Percentiles rank a stretch among this genome's conserved stretches.
Evolutionary conservation across 305 asterid species (phyloP).

Genomic region (Solanum chacoense): DNA sequence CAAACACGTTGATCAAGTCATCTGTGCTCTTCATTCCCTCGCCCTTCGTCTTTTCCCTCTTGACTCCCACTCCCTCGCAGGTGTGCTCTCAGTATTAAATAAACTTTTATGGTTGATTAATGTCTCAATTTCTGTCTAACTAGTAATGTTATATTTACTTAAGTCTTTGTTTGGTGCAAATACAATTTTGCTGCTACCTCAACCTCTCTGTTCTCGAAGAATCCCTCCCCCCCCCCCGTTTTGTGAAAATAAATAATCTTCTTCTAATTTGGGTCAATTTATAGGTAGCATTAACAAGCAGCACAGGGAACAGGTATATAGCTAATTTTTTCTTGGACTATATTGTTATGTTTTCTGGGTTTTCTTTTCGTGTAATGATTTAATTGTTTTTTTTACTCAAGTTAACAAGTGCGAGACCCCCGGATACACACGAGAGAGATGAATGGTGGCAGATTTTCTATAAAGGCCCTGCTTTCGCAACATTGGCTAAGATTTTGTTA

Average conservation of each 20-base stretch:
- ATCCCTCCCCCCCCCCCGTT: no score
- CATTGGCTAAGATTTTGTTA: slow-evolving; percentile 58
- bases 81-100: slow-evolving; percentile 13
- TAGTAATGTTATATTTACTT: background rate
- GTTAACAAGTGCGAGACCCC: slow-evolving; percentile 35
- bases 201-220: no score
- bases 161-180: background rate
- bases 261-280: background rate
- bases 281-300: slow-evolving; percentile 49
- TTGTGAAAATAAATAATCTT: background rate
- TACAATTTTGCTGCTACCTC: no score
- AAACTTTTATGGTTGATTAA: background rate
- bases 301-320: slow-evolving; percentile 46
- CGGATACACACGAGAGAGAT: slow-evolving; percentile 39
- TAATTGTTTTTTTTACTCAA: slow-evolving; percentile 2
- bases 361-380: background rate
- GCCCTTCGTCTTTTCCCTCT: slow-evolving; percentile 58
- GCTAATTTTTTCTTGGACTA: background rate
- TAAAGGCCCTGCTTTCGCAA: slow-evolving; percentile 52
- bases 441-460: slow-evolving; percentile 58
- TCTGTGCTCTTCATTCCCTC: slow-evolving; percentile 61
- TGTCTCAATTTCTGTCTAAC: background rate
- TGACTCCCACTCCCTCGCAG: slow-evolving; percentile 33
- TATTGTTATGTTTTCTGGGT: background rate
- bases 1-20: slow-evolving; percentile 57